A percentile compares a stretch with the other conserved stretches of the same genome.
These are phyloP conservation scores for Pseudogymnoascus sp. DNA, from an alignment of 2,329 filamentous ascomycete genomes.

Conservation along the genomic window DNA sequence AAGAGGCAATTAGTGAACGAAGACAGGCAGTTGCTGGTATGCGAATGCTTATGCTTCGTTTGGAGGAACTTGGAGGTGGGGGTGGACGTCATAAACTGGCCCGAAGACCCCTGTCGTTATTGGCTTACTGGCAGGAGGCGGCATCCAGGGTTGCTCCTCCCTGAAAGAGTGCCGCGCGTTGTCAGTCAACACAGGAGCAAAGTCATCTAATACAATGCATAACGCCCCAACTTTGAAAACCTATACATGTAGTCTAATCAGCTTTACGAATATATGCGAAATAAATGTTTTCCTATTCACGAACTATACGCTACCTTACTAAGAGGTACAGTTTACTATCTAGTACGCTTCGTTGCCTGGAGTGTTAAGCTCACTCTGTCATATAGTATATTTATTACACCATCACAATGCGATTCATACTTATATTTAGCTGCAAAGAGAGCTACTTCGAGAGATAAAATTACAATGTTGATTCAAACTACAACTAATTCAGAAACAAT, in stretches of 20 bases:
- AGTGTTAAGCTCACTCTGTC: too few relatives aligned
- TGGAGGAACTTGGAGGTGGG: neutral
- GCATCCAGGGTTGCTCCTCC: too few relatives aligned
- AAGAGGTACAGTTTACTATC: too few relatives aligned
- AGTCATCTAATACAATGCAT: too few relatives aligned
- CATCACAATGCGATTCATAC: neutral
- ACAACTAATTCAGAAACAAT: neutral
- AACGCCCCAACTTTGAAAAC: too few relatives aligned
- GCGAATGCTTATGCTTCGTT: neutral
- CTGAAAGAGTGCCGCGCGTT: too few relatives aligned
- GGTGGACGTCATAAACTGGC: conserved; percentile 6
- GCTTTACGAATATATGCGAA: too few relatives aligned
- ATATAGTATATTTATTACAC: neutral
- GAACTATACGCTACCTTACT: too few relatives aligned
- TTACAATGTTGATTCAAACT: neutral
- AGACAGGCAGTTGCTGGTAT: neutral
- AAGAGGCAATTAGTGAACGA: neutral
- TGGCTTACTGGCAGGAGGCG: neutral
- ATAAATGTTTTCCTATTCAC: too few relatives aligned
- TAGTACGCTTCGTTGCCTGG: too few relatives aligned
- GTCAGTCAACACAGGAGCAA: too few relatives aligned
- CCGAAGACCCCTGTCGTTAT: neutral
- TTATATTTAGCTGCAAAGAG: conserved; percentile 1
- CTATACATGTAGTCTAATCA: too few relatives aligned
- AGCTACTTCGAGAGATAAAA: neutral